Evolutionary conservation across 257 asterid genomes (phyloP).

Genomic region (Gardenia jasminoides): DNA sequence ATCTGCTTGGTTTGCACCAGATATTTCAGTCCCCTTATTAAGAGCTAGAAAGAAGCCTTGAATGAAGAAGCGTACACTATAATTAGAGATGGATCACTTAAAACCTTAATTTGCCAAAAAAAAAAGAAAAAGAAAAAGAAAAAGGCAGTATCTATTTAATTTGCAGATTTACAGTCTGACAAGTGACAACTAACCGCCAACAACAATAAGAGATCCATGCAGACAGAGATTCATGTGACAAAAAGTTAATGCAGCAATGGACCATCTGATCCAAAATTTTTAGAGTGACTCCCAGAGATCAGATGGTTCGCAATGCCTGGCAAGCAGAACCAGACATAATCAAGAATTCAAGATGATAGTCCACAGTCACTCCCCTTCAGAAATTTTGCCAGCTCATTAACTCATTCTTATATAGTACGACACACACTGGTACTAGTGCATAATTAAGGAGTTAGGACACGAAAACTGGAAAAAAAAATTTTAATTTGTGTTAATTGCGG

Average conservation of each 20-base stretch:
- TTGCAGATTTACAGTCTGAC: conserved; percentile 20
- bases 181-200: conserved; percentile 32
- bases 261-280: conserved; percentile 10
- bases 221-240: conserved; percentile 32
- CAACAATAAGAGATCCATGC: conserved; percentile 13
- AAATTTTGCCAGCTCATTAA: conserved; percentile 26
- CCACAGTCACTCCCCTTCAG: not conserved
- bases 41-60: not conserved
- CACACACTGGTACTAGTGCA: no score
- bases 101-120: conserved; percentile 6
- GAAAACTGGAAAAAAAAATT: not conserved
- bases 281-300: conserved; percentile 16
- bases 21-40: not conserved
- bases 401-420: not conserved
- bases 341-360: not conserved
- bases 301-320: conserved; percentile 15
- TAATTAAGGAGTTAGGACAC: no score
- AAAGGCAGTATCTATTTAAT: not conserved
- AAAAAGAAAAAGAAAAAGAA: no score
- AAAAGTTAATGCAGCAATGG: conserved; percentile 17
- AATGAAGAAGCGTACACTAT: not conserved
- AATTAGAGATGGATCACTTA: not conserved
- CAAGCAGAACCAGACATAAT: conserved; percentile 23
- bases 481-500: not conserved
- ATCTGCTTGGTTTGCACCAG: no score